phyloP scores from a whole-genome alignment of 2,329 filamentous ascomycete species.

The Aspergillus fumigatiaffinis region DNA sequence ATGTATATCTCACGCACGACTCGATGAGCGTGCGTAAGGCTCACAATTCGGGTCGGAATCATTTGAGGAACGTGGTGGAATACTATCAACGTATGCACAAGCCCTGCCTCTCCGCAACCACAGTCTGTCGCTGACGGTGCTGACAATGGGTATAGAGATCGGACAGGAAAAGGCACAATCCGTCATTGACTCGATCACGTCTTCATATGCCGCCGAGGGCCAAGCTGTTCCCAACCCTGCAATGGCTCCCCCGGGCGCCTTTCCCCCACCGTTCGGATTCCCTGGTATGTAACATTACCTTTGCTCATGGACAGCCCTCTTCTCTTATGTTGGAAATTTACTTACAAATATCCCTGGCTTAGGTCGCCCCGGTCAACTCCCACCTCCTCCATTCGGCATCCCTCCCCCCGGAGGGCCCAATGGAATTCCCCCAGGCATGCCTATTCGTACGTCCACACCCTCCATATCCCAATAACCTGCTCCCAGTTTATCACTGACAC shows the following conservation, averaged over 20 bases:
- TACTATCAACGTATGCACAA: constrained; percentile 80
- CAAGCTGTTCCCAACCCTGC: constrained; percentile 83
- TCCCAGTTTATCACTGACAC: constrained; percentile 10
- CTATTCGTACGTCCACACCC: constrained; percentile 50
- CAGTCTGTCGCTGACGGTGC: background rate
- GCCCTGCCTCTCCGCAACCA: background rate
- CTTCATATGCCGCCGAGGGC: constrained; percentile 90
- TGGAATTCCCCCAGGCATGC: constrained; percentile 37
- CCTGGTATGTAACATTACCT: constrained; percentile 47
- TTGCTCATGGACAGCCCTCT: background rate
- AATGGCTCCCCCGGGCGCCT: constrained; percentile 57
- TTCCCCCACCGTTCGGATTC: constrained; percentile 59
- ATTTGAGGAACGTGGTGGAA: constrained; percentile 93
- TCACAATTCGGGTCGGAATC: constrained; percentile 94
- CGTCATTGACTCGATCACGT: constrained; percentile 97
- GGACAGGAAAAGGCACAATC: constrained; percentile 97
- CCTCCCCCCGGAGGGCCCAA: constrained; percentile 41
- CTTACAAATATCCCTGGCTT: background rate
- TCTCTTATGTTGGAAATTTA: background rate
- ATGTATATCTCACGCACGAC: constrained; percentile 99
- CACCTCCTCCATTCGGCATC: constrained; percentile 58
- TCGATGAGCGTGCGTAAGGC: constrained; percentile 99
- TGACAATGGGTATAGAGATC: constrained; percentile 63
- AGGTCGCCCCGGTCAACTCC: constrained; percentile 40
- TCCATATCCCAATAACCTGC: background rate